Base-by-base conservation (phyloP, 768 basidiomycete genomes). In the Suillus bovinus region DNA sequence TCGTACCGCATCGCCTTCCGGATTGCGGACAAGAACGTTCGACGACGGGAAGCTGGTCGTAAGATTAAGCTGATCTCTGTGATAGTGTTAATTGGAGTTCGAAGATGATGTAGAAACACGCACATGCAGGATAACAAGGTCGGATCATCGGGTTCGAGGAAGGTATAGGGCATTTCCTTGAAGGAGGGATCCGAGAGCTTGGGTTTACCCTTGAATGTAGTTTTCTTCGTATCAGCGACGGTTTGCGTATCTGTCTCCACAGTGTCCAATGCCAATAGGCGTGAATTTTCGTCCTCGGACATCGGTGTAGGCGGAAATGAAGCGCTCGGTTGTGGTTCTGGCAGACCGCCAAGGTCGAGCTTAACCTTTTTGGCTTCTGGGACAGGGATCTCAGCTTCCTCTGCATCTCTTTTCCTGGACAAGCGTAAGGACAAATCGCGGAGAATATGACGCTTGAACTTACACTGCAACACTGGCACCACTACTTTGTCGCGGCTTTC, bases 121-220 rank as follows among this genome's bases (percentile, higher is more conserved):
- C 73, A 94, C 94, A 89, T 82, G 85, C 91, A 93, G 17, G 81
- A 79, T 60, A 79, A 69, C 49, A 98, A 79, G 58, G 88, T 82
- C 6, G 87, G 86, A 69, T 97, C 89, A 62, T 86, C 79, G 3
- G 86, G 80, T 2, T 84, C 71, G 34, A 98, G 76, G 77, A 90
- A 95, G 0, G 90, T 93, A 72, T 91, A 97, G 1, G 96, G 95
- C 72, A 92, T 93, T 73, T 99, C 96, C 71, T 90, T 94, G 81
- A 91, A 95, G 14, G 69, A 80, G 68, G 65, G 73, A 66, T 70
- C 79, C 29, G 65, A 72, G 54, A 67, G 42, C 58, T 57, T 69
- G 10, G 34, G 22, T 57, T 67, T 70, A 27, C 39, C 61, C 17
- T 36, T 55, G 22, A 55, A 38, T 27, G 16, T 16, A 10, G 11